Evolutionary conservation across 140 eudicot species (phyloP).

Genomic region (Oenanthe javanica): DNA sequence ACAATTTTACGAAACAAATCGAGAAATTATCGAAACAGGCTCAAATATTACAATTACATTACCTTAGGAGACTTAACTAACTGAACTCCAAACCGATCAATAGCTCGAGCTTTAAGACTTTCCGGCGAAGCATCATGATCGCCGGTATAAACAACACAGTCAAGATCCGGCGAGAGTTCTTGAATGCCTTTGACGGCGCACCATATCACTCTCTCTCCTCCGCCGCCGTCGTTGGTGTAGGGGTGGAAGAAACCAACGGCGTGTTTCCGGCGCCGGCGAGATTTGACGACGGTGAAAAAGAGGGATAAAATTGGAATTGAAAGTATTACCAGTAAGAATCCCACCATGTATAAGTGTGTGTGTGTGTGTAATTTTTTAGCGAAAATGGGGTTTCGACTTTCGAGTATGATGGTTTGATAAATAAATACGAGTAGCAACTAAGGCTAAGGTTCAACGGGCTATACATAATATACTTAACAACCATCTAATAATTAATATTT

Average conservation of each 20-base stretch:
- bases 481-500: no score
- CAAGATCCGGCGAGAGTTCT: slow-evolving; percentile 67
- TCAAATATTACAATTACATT: neutral
- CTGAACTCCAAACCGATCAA: slow-evolving; percentile 83
- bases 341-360: neutral
- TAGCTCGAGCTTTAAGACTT: slow-evolving; percentile 53
- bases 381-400: neutral
- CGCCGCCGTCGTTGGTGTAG: slow-evolving; percentile 97
- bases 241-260: slow-evolving; percentile 94
- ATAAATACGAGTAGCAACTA: no score
- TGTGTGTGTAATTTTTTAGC: neutral
- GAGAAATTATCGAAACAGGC: neutral
- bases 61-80: slow-evolving; percentile 69
- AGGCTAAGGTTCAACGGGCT: no score
- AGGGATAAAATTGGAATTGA: slow-evolving; percentile 8
- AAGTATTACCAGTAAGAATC: neutral
- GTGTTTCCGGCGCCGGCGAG: slow-evolving; percentile 32
- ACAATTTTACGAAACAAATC: neutral
- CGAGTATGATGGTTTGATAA: no score
- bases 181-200: slow-evolving; percentile 83
- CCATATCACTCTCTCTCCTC: slow-evolving; percentile 94
- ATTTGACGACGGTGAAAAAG: slow-evolving; percentile 13
- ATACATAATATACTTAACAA: no score
- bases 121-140: slow-evolving; percentile 89
- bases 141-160: slow-evolving; percentile 71